Conservation (phyloP, 2,329 filamentous ascomycete genomes). For the Trichophaea hybrida region DNA sequence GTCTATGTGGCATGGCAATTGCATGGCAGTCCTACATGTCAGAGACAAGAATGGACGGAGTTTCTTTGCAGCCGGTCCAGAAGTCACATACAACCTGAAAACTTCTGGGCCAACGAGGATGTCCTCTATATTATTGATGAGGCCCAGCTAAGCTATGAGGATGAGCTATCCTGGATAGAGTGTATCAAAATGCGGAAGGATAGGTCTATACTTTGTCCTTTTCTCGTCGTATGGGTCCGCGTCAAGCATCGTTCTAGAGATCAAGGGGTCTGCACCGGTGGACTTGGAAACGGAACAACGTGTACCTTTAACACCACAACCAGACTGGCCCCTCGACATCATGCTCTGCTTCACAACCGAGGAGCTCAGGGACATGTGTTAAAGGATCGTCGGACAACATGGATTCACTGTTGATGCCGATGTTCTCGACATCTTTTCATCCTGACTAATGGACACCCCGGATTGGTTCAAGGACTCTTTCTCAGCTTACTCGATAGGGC, state of each 20-base stretch:
- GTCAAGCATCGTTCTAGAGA: background rate
- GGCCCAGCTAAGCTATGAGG: background rate
- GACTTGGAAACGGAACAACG: background rate
- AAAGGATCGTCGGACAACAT: background rate
- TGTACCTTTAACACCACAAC: background rate
- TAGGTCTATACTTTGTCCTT: background rate
- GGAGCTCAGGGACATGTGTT: background rate
- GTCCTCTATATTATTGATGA: background rate
- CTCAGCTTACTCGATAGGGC: background rate
- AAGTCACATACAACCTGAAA: background rate
- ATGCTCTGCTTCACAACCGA: background rate
- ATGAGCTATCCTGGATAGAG: background rate
- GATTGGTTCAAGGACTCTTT: background rate
- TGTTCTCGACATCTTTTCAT: background rate
- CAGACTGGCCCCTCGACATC: background rate
- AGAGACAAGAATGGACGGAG: background rate
- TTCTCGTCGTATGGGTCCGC: background rate
- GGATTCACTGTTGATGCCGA: background rate
- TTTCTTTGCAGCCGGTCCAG: background rate
- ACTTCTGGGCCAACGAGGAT: background rate
- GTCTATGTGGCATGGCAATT: background rate
- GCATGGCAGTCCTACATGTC: background rate
- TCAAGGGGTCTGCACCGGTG: background rate
- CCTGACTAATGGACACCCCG: background rate
- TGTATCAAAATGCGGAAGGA: background rate